These are phyloP conservation scores for Gracilariopsis chorda DNA, from an alignment of 23 red algal species.

Conservation along the genomic window DNA sequence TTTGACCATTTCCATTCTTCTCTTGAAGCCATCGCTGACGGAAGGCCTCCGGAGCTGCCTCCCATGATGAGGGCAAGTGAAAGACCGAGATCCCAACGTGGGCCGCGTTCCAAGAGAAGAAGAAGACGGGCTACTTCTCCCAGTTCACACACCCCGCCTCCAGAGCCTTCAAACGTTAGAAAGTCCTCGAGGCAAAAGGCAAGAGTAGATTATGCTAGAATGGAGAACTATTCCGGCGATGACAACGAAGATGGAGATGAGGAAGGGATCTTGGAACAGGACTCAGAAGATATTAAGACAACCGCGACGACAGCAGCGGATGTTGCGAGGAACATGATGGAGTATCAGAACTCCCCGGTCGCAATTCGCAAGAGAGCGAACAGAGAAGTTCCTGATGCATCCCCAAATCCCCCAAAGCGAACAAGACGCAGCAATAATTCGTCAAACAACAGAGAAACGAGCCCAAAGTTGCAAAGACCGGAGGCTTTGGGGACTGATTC, in stretches of 20 bases:
- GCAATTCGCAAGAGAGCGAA: not conserved
- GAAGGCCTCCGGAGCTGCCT: not conserved
- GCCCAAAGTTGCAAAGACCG: no score
- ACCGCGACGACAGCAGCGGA: not conserved
- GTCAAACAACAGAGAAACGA: not conserved
- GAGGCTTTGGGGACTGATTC: no score
- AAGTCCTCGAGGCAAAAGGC: not conserved
- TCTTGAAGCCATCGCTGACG: not conserved
- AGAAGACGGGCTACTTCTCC: not conserved
- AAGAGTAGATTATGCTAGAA: conserved; percentile 29
- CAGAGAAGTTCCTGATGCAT: not conserved
- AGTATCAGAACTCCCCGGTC: conserved; percentile 6
- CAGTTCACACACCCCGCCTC: not conserved
- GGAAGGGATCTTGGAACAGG: not conserved
- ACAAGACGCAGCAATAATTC: not conserved
- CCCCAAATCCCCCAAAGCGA: not conserved
- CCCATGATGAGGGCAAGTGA: not conserved
- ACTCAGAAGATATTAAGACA: not conserved
- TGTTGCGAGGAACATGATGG: conserved; percentile 10
- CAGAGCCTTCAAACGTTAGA: not conserved
- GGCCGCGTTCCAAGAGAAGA: not conserved
- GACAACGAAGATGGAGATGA: not conserved
- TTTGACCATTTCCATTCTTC: not conserved
- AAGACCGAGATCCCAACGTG: not conserved
- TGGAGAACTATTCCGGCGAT: not conserved